phyloP scores from a whole-genome alignment of 1,139 yeast genomes.

The Protomyces macrosporus region DNA sequence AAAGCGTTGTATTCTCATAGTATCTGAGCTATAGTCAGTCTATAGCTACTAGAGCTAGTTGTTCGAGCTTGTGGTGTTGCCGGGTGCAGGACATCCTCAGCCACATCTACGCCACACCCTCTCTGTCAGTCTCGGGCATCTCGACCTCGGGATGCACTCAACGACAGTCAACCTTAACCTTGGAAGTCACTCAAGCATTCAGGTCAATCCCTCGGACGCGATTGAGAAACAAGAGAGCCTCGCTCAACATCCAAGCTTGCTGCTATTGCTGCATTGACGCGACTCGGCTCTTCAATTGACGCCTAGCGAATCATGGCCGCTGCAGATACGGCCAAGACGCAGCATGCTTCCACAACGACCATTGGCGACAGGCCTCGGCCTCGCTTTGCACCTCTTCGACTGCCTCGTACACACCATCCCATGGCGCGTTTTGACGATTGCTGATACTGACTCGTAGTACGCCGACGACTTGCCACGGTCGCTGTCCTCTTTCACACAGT shows the following conservation, averaged over 20 bases:
- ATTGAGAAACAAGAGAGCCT: too few species aligned
- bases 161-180: too few species aligned
- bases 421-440: neutral
- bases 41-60: neutral
- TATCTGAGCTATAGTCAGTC: neutral
- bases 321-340: neutral
- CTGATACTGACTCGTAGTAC: constrained; percentile 33
- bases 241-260: too few species aligned
- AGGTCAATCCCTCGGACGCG: too few species aligned
- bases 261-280: too few species aligned
- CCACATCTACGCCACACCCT: too few species aligned
- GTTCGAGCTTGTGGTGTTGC: neutral
- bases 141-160: too few species aligned
- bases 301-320: neutral
- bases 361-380: constrained; percentile 1
- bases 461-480: constrained; percentile 61
- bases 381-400: constrained; percentile 18
- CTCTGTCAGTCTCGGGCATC: too few species aligned
- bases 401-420: constrained; percentile 11
- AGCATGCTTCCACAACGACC: neutral
- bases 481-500: constrained; percentile 62
- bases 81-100: neutral
- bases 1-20: neutral
- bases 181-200: too few species aligned
- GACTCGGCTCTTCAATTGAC: too few species aligned